These are phyloP conservation scores for Primulina tabacum DNA, from an alignment of 257 asterid species.

Conservation along the genomic window DNA sequence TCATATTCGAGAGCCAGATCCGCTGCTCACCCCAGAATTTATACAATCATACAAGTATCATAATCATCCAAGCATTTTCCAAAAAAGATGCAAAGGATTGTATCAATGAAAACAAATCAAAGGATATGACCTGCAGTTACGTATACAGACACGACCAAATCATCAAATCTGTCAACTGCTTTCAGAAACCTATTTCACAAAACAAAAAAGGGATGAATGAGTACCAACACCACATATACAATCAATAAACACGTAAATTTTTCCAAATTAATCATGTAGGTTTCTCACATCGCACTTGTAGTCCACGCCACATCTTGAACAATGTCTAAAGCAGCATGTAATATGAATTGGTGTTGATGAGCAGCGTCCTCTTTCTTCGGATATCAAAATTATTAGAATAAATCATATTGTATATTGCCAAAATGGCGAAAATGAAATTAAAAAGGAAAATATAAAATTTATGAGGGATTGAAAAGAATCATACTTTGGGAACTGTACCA, in stretches of 20 bases:
- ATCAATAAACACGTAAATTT: not conserved
- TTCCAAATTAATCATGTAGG: conserved; percentile 6
- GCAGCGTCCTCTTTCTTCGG: conserved; percentile 92
- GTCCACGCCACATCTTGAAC: conserved; percentile 97
- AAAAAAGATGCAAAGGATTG: conserved; percentile 5
- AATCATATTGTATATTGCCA: not conserved
- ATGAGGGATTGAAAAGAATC: conserved; percentile 9
- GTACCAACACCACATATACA: conserved; percentile 2
- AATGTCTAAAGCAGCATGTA: conserved; percentile 91
- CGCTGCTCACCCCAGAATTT: not conserved
- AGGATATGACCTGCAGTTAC: conserved; percentile 99
- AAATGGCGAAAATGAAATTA: not conserved
- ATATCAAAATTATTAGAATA: not conserved
- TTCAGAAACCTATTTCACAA: conserved; percentile 65
- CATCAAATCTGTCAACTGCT: conserved; percentile 81
- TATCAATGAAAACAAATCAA: conserved; percentile 15
- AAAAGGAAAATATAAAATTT: not conserved
- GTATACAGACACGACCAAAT: conserved; percentile 88
- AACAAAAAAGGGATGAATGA: conserved; percentile 19
- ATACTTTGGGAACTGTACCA: conserved; percentile 86
- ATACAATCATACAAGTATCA: not conserved
- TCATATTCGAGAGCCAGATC: not conserved
- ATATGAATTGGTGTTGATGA: conserved; percentile 91
- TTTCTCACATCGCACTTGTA: conserved; percentile 92
- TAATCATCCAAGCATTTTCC: not conserved